phyloP scores from a whole-genome alignment of 805 yeast species.

The Danielozyma ontarioensis region DNA sequence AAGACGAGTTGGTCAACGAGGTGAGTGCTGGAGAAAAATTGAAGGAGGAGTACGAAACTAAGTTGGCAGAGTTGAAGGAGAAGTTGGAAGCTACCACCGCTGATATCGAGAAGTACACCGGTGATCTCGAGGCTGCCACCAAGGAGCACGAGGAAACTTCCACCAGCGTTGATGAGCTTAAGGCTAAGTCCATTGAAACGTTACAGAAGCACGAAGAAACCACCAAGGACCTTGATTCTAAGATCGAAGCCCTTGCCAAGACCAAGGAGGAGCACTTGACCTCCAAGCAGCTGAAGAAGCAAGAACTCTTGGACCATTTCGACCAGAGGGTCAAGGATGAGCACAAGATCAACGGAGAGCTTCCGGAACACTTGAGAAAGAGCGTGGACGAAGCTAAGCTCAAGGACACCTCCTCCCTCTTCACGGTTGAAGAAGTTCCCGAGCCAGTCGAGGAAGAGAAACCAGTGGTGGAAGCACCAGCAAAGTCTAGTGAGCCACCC shows the following conservation, averaged over 20 bases:
- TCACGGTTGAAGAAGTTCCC: conserved; percentile 23
- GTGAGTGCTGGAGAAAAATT: conserved; percentile 39
- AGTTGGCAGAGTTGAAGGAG: conserved; percentile 38
- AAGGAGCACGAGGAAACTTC: conserved; percentile 34
- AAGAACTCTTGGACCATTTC: conserved; percentile 24
- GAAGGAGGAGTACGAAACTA: conserved; percentile 40
- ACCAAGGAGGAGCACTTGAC: conserved; percentile 33
- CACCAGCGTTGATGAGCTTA: conserved; percentile 34
- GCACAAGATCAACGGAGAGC: conserved; percentile 41
- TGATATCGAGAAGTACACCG: conserved; percentile 28
- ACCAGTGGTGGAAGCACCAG: conserved; percentile 7
- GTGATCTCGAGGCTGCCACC: conserved; percentile 27
- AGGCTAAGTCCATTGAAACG: conserved; percentile 18
- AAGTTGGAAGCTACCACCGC: conserved; percentile 40
- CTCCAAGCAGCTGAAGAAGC: conserved; percentile 31
- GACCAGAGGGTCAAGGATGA: conserved; percentile 41
- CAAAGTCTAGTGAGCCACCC: conserved; percentile 2
- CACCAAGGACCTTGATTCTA: conserved; percentile 34
- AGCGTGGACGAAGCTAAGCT: conserved; percentile 30
- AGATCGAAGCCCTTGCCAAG: conserved; percentile 36
- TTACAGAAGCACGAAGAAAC: conserved; percentile 21
- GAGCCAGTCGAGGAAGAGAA: conserved; percentile 10
- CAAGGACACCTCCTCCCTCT: conserved; percentile 35
- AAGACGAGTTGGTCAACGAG: conserved; percentile 41
- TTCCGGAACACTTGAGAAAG: conserved; percentile 48